Evolutionary conservation across 768 basidiomycete species (phyloP), one percentile per base, ranked within the genome.

Genomic region (Russula virescens): DNA sequence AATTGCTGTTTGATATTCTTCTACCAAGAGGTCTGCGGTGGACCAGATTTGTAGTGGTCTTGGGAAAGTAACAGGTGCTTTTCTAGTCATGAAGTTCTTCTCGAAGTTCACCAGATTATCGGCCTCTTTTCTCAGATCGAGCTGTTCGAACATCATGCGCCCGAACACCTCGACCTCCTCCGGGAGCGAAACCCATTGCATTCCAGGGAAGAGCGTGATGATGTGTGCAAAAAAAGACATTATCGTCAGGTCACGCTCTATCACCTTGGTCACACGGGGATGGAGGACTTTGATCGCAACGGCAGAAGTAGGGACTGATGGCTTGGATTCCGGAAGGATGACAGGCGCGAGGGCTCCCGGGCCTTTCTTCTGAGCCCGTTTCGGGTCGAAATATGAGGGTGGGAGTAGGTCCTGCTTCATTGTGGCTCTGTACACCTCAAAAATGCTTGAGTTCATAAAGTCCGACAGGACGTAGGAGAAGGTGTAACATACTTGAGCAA

Each of bases 241-340:
- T 76, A 98, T 98, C 52, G 87, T 81, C 54, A 99, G 84, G 75
- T 99, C 97, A 49, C 97, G 84, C 42, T 80, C 76, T 62, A 99
- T 98, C 53, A 81, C 87, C 70, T 92, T 88, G 26, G 77, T 75
- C 21, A 94, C 94, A 54, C 82, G 78, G 1, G 97, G 97, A 72
- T 99, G 97, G 25, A 98, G 84, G 23, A 99, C 82, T 75, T 99
- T 99, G 76, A 99, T 88, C 16, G 97, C 97, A 35, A 98, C 95
- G 1, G 89, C 82, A 21, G 92, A 86, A 0, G 88, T 87, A 13
- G 94, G 94, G 19, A 88, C 85, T 2, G 82, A 84, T 0, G 87
- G 85, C 3, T 82, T 83, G 14, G 87, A 86, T 61, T 85, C 80
- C 46, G 75, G 73, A 3, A 73, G 61, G 46, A 77, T 75, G 48